Conservation (phyloP, 2,329 filamentous ascomycete species). For the Cadophora luteo-olivacea region DNA sequence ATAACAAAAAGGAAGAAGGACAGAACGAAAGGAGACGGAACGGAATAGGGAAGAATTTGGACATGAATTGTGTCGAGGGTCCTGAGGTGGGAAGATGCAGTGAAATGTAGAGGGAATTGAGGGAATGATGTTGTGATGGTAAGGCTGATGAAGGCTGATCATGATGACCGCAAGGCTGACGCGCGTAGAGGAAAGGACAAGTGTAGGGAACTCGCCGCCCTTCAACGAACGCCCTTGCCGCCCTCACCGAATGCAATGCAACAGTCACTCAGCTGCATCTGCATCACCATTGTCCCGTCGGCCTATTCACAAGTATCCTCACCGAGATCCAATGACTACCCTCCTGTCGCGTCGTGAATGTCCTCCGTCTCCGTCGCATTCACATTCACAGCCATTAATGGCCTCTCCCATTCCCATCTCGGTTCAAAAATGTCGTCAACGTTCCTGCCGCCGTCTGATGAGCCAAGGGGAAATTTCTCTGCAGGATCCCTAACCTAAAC, state of each 20-base stretch:
- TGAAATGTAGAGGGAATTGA: too few species aligned
- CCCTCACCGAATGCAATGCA: not conserved
- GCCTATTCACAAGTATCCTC: not conserved
- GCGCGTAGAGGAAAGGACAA: conserved; percentile 6
- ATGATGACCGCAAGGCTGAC: conserved; percentile 13
- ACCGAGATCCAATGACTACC: not conserved
- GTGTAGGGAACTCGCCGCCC: not conserved
- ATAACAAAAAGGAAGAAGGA: not conserved
- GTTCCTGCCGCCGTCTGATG: not conserved
- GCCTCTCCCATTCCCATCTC: not conserved
- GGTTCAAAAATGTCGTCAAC: conserved; percentile 2
- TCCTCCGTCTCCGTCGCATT: not conserved
- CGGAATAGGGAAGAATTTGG: not conserved
- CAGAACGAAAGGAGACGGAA: not conserved
- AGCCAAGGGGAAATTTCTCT: conserved; percentile 10
- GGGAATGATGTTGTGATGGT: not conserved
- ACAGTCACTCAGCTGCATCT: not conserved
- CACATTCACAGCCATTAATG: too few species aligned
- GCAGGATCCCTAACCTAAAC: conserved; percentile 4
- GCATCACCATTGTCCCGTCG: not conserved
- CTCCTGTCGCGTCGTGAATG: conserved; percentile 2
- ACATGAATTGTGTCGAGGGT: not conserved
- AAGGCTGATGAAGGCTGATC: conserved; percentile 13
- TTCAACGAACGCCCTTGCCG: not conserved
- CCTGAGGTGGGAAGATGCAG: not conserved